Evolutionary conservation across 805 yeast genomes (phyloP).

Genomic region (Yarrowia divulgata): DNA sequence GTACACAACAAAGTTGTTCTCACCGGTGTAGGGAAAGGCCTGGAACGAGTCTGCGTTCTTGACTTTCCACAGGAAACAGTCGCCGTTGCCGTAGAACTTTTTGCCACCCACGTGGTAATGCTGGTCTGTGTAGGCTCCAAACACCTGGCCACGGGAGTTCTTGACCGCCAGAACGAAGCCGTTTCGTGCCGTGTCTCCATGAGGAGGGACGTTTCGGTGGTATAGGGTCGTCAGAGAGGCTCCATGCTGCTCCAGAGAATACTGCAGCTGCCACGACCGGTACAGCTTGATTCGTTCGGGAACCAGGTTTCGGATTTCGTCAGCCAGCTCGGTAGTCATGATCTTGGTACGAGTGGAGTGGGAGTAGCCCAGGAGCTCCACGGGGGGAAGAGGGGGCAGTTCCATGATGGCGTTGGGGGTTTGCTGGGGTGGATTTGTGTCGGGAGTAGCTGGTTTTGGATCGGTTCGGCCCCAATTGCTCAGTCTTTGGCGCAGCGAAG

Average conservation of each 20-base stretch:
- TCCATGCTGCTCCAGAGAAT: constrained; percentile 92
- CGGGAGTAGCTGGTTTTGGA: not conserved
- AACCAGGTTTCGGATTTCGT: constrained; percentile 71
- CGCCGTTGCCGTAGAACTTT: constrained; percentile 91
- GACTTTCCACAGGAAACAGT: constrained; percentile 90
- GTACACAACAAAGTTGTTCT: constrained; percentile 84
- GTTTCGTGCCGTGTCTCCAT: constrained; percentile 50
- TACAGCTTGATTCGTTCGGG: constrained; percentile 82
- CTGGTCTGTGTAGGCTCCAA: constrained; percentile 82
- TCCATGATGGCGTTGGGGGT: constrained; percentile 24
- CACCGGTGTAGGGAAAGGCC: constrained; percentile 87
- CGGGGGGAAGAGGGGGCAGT: constrained; percentile 45
- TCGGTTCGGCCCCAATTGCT: constrained; percentile 36
- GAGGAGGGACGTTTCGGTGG: constrained; percentile 48
- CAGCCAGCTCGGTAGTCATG: constrained; percentile 69
- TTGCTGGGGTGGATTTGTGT: not conserved
- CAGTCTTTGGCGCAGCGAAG: constrained; percentile 33
- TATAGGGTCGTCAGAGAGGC: constrained; percentile 84
- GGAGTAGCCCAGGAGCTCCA: constrained; percentile 64
- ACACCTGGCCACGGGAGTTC: constrained; percentile 67
- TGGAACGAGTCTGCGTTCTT: constrained; percentile 59
- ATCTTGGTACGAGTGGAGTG: constrained; percentile 64
- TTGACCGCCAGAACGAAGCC: constrained; percentile 80
- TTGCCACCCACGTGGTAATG: constrained; percentile 69
- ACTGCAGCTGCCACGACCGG: constrained; percentile 77